A percentile compares a stretch with the other conserved stretches of the same genome.
These are phyloP conservation scores for Pichia sp. DNA, from an alignment of 1,139 yeast species.

Conservation along the genomic window DNA sequence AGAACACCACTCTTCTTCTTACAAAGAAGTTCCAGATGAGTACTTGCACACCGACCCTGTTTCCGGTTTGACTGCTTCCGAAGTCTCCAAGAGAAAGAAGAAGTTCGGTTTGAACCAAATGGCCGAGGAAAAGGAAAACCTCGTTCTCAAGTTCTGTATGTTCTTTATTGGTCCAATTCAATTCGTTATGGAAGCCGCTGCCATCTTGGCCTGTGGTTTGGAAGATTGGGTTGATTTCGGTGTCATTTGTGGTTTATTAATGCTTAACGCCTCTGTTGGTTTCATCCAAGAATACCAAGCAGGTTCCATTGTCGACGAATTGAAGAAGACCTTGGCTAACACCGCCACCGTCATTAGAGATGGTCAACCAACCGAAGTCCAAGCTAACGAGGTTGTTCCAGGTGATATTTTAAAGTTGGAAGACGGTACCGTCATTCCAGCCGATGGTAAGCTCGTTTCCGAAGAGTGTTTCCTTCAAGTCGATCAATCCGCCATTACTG, in stretches of 20 bases:
- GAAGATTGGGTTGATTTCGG: slow-evolving; percentile 99
- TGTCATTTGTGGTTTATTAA: slow-evolving; percentile 85
- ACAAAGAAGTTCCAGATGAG: slow-evolving; percentile 83
- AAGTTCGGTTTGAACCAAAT: slow-evolving; percentile 91
- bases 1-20: slow-evolving; percentile 40
- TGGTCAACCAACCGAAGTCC: slow-evolving; percentile 69
- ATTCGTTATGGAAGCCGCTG: slow-evolving; percentile 99
- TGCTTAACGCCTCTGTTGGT: slow-evolving; percentile 92
- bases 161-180: slow-evolving; percentile 98
- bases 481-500: slow-evolving; percentile 97
- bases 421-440: slow-evolving; percentile 93
- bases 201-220: slow-evolving; percentile 94
- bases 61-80: slow-evolving; percentile 75
- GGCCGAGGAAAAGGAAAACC: slow-evolving; percentile 88
- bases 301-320: slow-evolving; percentile 91
- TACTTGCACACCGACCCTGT: slow-evolving; percentile 82
- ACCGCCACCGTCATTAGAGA: slow-evolving; percentile 82
- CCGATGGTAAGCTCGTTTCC: slow-evolving; percentile 90
- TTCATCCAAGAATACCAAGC: slow-evolving; percentile 97
- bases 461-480: slow-evolving; percentile 88
- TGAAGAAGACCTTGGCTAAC: slow-evolving; percentile 90
- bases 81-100: slow-evolving; percentile 84
- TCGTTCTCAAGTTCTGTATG: slow-evolving; percentile 79
- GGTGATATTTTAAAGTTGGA: slow-evolving; percentile 91
- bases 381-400: slow-evolving; percentile 82